Evolutionary conservation across 2,329 filamentous ascomycete species (phyloP), one percentile per base, ranked within the genome.

Genomic region (Proliferodiscus dingleyae): DNA sequence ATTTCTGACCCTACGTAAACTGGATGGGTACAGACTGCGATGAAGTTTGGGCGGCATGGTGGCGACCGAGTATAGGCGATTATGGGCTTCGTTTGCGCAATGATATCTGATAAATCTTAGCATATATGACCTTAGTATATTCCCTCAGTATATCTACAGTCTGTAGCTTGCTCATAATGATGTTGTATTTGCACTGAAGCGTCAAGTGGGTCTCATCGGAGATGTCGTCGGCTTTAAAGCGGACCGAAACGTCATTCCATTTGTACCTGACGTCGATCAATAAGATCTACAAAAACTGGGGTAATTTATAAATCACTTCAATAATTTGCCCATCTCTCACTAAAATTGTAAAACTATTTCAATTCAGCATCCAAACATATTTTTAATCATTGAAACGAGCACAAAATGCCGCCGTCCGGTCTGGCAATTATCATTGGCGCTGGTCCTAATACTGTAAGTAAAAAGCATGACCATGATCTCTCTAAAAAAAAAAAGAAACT

Each of bases 351-450:
- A 26, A 26, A 26, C 24, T 26, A n/a, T 26, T 11, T 26, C 24
- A 26, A 26, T n/a, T n/a, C n/a, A 26, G 11, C 6, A 26, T 26
- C 15, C 33, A 37, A 37, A 7, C 7, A 7, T 6, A 6, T n/a
- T n/a, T 34, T 37, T 21, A 5, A 32, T 32, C 29, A 32, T 5
- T 13, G 7, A 26, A 43, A 41, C 6, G 2, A 22, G 15, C 11
- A 6, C 34, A 52, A 39, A 7, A 74, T 75, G 71, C 55, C 72
- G 37, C 71, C 72, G 5, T 63, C 57, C 46, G 73, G 72, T 44
- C 65, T 76, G 15, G 73, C 72, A 37, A 74, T 77, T 42, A 61
- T 76, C 33, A 68, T 76, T 28, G 74, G 74, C 26, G 73, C 72
- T 26, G 72, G 74, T 37, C 72, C 71, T 16, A 60, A 58, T 33